Evolutionary conservation across 2,329 filamentous ascomycete genomes (phyloP).

Genomic region (Exutisphaerella laricina): DNA sequence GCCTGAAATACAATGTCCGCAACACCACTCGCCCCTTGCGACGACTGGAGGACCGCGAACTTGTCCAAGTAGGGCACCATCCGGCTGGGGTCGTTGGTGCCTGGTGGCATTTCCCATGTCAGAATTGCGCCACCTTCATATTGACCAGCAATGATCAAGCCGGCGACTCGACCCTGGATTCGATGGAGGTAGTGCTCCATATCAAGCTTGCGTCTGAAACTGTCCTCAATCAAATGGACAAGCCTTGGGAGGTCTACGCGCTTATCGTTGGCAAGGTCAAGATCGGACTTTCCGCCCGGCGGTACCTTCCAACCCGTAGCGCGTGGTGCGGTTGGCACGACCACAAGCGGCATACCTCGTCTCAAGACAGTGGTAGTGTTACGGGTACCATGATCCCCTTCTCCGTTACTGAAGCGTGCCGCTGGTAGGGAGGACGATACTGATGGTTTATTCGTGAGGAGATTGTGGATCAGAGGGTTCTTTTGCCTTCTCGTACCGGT

Average conservation of each 20-base stretch:
- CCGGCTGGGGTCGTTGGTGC: conserved; percentile 44
- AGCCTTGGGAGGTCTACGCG: conserved; percentile 78
- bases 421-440: conserved; percentile 86
- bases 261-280: conserved; percentile 67
- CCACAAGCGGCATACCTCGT: conserved; percentile 79
- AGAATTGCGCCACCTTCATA: conserved; percentile 94
- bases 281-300: conserved; percentile 51
- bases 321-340: conserved; percentile 65
- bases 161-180: conserved; percentile 76
- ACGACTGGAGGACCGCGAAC: conserved; percentile 84
- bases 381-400: conserved; percentile 26
- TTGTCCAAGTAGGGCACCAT: conserved; percentile 95
- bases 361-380: conserved; percentile 71
- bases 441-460: conserved; percentile 89
- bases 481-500: conserved; percentile 53
- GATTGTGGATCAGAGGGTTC: conserved; percentile 91
- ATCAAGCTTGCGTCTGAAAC: conserved; percentile 79
- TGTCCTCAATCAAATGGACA: conserved; percentile 85
- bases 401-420: conserved; percentile 50
- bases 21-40: conserved; percentile 77
- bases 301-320: conserved; percentile 63
- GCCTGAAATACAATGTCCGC: conserved; percentile 95
- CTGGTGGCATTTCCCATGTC: conserved; percentile 79
- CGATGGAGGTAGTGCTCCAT: conserved; percentile 74
- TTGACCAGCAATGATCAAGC: conserved; percentile 88